These are phyloP conservation scores for Rhizopus arrhizus DNA, from an alignment of 371 early-diverging fungal species.

Conservation along the genomic window DNA sequence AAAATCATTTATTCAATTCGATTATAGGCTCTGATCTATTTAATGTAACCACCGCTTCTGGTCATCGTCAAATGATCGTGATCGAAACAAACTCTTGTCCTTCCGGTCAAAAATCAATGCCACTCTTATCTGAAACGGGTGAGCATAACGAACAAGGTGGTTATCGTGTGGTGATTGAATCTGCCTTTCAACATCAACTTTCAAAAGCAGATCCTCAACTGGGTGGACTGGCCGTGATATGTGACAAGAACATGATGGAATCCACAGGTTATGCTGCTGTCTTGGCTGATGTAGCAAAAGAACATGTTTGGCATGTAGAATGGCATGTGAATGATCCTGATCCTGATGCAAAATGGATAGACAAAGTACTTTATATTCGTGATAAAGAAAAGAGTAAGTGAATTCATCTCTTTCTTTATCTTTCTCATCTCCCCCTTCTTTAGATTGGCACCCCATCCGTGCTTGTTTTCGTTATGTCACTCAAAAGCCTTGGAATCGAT, in stretches of 20 bases:
- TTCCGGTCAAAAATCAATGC: constrained; percentile 94
- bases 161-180: constrained; percentile 79
- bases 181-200: constrained; percentile 78
- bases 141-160: constrained; percentile 72
- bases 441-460: constrained; percentile 84
- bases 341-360: constrained; percentile 83
- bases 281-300: constrained; percentile 81
- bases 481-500: constrained; percentile 91
- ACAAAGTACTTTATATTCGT: constrained; percentile 76
- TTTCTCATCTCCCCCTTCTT: no score
- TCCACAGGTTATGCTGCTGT: constrained; percentile 89
- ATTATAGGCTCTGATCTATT: constrained; percentile 78
- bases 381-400: constrained; percentile 54
- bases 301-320: constrained; percentile 88
- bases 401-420: background rate
- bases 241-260: constrained; percentile 92
- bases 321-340: constrained; percentile 75
- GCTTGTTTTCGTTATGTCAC: constrained; percentile 93
- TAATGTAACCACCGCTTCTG: constrained; percentile 84
- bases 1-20: background rate
- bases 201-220: constrained; percentile 64
- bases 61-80: constrained; percentile 94
- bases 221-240: constrained; percentile 87
- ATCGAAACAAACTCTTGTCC: constrained; percentile 95
- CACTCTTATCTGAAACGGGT: constrained; percentile 81